Conservation (phyloP, 306 rosid species). For the Malus orientalis region DNA sequence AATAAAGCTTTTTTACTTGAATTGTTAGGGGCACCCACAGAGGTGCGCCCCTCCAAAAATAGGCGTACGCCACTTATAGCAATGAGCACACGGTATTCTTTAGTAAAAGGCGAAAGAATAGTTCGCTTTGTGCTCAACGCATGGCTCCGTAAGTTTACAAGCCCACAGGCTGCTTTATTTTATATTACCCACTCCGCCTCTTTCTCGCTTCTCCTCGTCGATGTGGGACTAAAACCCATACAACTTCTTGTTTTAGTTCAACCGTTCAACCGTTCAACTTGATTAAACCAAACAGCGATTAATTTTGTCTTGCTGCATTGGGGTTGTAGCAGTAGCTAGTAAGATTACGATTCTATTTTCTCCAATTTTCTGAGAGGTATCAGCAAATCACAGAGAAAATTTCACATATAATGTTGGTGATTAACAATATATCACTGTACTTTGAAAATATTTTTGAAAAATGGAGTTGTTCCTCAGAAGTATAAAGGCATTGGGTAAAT, state of each 20-base stretch:
- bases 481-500: background rate
- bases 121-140: conserved; percentile 42
- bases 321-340: background rate
- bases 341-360: background rate
- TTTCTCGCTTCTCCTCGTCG: background rate
- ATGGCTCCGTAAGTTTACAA: background rate
- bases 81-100: conserved; percentile 44
- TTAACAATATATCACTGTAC: background rate
- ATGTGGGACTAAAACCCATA: background rate
- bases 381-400: background rate
- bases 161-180: fast-evolving
- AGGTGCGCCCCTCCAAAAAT: background rate
- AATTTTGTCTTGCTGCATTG: background rate
- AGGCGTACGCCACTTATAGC: background rate
- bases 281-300: background rate
- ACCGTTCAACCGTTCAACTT: no score
- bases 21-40: background rate
- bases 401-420: background rate
- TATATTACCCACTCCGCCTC: background rate
- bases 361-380: background rate
- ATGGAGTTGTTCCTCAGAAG: background rate
- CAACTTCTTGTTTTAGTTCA: no score
- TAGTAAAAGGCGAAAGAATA: conserved; percentile 81
- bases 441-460: background rate
- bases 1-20: background rate